Evolutionary conservation across 2,329 filamentous ascomycete genomes (phyloP).

Genomic region (Cercospora beticola): DNA sequence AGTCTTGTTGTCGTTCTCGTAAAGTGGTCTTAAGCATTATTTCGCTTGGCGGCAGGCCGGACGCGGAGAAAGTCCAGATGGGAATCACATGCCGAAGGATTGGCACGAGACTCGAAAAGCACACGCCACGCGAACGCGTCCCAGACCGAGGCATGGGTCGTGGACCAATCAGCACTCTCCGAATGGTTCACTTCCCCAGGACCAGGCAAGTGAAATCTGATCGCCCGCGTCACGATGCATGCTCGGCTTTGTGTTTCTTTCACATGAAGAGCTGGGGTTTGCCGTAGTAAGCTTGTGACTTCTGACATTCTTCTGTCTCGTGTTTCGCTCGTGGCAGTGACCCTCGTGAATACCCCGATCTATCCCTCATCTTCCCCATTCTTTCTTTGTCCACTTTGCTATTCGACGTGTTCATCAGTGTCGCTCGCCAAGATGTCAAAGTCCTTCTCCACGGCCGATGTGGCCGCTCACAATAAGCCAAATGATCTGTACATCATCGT

Average conservation of each 20-base stretch:
- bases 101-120: constrained; percentile 2
- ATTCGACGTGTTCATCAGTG: background rate
- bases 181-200: background rate
- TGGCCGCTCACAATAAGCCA: constrained; percentile 86
- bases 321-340: constrained; percentile 12
- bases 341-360: background rate
- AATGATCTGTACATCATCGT: constrained; percentile 86
- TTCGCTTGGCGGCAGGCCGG: background rate
- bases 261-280: constrained; percentile 11
- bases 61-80: background rate
- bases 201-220: background rate
- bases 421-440: constrained; percentile 71
- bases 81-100: constrained; percentile 1
- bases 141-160: background rate
- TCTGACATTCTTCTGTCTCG: constrained; percentile 10
- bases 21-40: background rate
- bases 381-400: background rate
- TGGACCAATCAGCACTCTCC: background rate
- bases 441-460: constrained; percentile 78
- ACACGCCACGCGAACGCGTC: background rate
- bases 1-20: background rate
- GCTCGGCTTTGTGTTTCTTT: constrained; percentile 10
- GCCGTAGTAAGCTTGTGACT: constrained; percentile 1
- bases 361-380: background rate
- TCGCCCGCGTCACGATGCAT: constrained; percentile 2